phyloP scores from a whole-genome alignment of 108 stramenopile genomes.

The Skeletonema grethae region DNA sequence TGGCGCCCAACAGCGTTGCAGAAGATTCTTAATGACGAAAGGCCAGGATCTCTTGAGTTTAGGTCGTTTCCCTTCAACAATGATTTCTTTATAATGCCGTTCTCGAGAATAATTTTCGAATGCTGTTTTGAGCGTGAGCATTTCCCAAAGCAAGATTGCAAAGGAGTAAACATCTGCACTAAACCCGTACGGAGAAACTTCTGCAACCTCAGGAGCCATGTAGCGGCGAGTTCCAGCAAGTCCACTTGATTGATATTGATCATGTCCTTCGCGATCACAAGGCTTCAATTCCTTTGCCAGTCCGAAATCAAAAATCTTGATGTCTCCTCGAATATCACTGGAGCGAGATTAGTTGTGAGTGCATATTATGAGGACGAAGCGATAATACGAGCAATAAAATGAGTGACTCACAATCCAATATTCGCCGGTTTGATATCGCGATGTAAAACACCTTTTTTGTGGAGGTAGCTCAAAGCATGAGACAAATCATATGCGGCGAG shows the following conservation, averaged over 20 bases:
- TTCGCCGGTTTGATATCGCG: conserved; percentile 40
- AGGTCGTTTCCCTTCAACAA: conserved; percentile 41
- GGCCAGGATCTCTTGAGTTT: conserved; percentile 37
- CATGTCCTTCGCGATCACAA: conserved; percentile 22
- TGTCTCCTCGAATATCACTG: conserved; percentile 32
- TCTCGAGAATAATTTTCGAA: conserved; percentile 31
- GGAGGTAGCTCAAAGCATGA: conserved; percentile 66
- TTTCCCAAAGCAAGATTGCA: conserved; percentile 42
- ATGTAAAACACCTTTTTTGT: conserved; percentile 36
- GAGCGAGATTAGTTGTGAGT: conserved; percentile 15
- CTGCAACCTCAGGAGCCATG: conserved; percentile 44
- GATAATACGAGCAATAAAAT: not conserved
- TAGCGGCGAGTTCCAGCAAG: conserved; percentile 41
- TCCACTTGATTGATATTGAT: conserved; percentile 35
- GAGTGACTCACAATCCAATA: conserved; percentile 2
- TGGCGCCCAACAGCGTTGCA: conserved; percentile 36
- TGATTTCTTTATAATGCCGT: conserved; percentile 27
- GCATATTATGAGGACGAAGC: not conserved
- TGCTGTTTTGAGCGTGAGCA: conserved; percentile 36
- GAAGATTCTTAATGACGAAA: conserved; percentile 26
- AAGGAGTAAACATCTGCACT: conserved; percentile 44
- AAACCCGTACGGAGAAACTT: conserved; percentile 34
- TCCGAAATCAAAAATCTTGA: conserved; percentile 45
- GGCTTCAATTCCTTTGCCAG: conserved; percentile 44
- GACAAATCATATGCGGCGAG: conserved; percentile 70